Base-by-base conservation (phyloP, 2,329 filamentous ascomycete species). In the Pseudocercospora macadamiae region DNA sequence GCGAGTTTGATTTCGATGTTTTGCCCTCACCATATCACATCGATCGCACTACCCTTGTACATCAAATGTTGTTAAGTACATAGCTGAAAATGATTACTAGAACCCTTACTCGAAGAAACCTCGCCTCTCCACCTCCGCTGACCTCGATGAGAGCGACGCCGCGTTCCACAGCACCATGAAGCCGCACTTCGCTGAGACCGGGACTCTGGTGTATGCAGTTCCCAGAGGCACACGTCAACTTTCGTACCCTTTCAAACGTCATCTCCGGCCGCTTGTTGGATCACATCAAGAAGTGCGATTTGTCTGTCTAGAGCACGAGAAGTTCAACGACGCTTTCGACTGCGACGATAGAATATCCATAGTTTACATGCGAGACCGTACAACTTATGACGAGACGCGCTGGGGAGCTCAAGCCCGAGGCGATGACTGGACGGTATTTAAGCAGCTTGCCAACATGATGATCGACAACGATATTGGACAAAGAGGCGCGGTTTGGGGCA, bases 401-500 rank as follows among this genome's bases (percentile, higher is more conserved):
- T n/a, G n/a, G n/a, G n/a, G n/a, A n/a, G n/a, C n/a, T n/a, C n/a
- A n/a, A n/a, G n/a, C n/a, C n/a, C n/a, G n/a, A n/a, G n/a, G n/a
- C n/a, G n/a, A n/a, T n/a, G 75, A 71, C 34, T 71, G 75, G 1
- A 72, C 76, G 4, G 77, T 81, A 57, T 76, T 77, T 1, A 6
- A 32, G 28, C 28, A 32, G 28, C 28, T 32, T n/a, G n/a, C n/a
- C n/a, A n/a, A n/a, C n/a, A n/a, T n/a, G n/a, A n/a, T n/a, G n/a
- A n/a, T n/a, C n/a, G n/a, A n/a, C n/a, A n/a, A n/a, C n/a, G n/a
- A n/a, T n/a, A n/a, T n/a, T n/a, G n/a, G n/a, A n/a, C n/a, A n/a
- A n/a, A n/a, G n/a, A n/a, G n/a, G n/a, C n/a, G n/a, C n/a, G 12
- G 86, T 95, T 1, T 99, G 96, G 95, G 84, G 91, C 61, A 80